Evolutionary conservation across 2,329 filamentous ascomycete species (phyloP).

Genomic region (Penicillium sp.): DNA sequence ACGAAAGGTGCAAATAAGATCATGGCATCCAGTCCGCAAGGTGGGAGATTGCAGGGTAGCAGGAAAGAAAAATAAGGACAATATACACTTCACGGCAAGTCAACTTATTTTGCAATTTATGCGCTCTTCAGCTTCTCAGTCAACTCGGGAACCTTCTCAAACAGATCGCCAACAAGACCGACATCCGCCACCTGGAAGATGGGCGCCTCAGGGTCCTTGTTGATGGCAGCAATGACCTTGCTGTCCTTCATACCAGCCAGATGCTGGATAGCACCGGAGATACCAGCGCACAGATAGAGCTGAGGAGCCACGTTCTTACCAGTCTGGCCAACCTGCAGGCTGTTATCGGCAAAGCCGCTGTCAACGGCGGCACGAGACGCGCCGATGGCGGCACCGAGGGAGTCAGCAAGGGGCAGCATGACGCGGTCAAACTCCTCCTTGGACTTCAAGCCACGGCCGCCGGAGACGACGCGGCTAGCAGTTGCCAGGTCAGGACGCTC

Average conservation of each 20-base stretch:
- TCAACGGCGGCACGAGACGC: conserved; percentile 93
- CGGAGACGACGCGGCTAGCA: conserved; percentile 84
- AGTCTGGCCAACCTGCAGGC: conserved; percentile 94
- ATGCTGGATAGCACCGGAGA: conserved; percentile 96
- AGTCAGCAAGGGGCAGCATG: conserved; percentile 87
- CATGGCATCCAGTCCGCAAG: conserved; percentile 5
- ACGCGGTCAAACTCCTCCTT: conserved; percentile 95
- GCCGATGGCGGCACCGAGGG: conserved; percentile 89
- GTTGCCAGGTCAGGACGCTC: conserved; percentile 90
- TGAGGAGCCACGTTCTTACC: conserved; percentile 97
- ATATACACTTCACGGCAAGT: not conserved
- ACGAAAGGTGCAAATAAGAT: conserved; percentile 1
- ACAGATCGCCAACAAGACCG: conserved; percentile 88
- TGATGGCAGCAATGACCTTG: conserved; percentile 98
- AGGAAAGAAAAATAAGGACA: conserved; percentile 2
- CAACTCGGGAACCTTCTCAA: conserved; percentile 90
- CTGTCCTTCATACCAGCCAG: conserved; percentile 99
- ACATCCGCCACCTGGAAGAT: conserved; percentile 99
- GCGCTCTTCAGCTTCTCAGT: conserved; percentile 80
- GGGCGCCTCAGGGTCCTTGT: conserved; percentile 93
- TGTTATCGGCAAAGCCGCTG: conserved; percentile 97
- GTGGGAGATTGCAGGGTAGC: conserved; percentile 18
- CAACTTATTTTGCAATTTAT: conserved; percentile 5
- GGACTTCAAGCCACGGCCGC: conserved; percentile 90
- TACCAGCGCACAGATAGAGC: conserved; percentile 90